These are phyloP conservation scores for Oenanthe javanica DNA, from an alignment of 140 eudicot genomes.

Conservation along the genomic window DNA sequence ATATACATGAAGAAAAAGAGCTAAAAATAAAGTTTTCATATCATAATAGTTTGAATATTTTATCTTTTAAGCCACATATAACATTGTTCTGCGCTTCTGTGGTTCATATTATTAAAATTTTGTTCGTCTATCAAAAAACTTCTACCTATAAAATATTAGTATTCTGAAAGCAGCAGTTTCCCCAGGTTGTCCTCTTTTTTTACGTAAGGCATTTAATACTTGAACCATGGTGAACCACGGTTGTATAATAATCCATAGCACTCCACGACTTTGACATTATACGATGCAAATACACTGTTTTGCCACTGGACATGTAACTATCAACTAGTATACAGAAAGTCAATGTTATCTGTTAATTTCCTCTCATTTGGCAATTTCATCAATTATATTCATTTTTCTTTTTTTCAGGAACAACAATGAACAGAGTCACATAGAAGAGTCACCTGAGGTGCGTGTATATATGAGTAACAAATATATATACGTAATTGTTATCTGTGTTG, in stretches of 20 bases:
- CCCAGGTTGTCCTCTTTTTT: not conserved
- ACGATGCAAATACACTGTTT: not conserved
- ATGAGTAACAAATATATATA: not conserved
- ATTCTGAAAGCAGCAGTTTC: not conserved
- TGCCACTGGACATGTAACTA: not conserved
- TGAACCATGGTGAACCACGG: not conserved
- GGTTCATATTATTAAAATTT: not conserved
- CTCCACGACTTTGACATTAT: not conserved
- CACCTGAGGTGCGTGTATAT: slow-evolving; percentile 10
- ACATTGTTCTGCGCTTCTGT: not conserved
- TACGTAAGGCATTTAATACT: not conserved
- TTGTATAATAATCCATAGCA: not conserved
- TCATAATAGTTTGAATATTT: not conserved
- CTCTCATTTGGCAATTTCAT: not conserved
- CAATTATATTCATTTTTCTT: not conserved
- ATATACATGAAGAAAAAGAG: not conserved
- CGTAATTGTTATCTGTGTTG: not conserved
- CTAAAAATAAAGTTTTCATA: not conserved
- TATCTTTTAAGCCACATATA: not conserved
- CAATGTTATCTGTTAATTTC: not conserved
- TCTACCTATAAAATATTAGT: not conserved
- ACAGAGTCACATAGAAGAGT: slow-evolving; percentile 15
- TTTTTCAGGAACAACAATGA: slow-evolving; percentile 31
- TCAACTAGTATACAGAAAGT: not conserved
- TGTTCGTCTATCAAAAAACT: not conserved